phyloP scores from a whole-genome alignment of 2,329 filamentous ascomycete species.

The Fusarium sp. region DNA sequence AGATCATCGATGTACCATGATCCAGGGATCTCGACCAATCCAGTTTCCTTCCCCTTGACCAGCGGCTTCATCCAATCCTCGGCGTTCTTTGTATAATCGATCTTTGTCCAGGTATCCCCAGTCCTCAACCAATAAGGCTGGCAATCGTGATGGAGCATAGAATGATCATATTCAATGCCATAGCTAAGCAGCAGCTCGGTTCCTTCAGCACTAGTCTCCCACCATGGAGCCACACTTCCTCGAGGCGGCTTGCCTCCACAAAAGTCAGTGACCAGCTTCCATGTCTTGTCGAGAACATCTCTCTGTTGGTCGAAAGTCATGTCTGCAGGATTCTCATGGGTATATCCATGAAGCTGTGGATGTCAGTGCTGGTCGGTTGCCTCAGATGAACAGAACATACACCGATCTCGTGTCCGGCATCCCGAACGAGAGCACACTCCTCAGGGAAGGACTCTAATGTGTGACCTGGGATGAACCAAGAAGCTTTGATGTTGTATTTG shows the following conservation, averaged over 20 bases:
- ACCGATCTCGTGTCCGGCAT: constrained; percentile 60
- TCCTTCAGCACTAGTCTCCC: constrained; percentile 77
- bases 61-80: constrained; percentile 60
- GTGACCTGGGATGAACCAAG: constrained; percentile 63
- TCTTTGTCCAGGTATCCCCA: constrained; percentile 75
- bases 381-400: not conserved
- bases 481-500: constrained; percentile 77
- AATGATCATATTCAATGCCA: constrained; percentile 77
- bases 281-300: constrained; percentile 81
- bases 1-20: constrained; percentile 73
- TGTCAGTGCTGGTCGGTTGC: constrained; percentile 56
- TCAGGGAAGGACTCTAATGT: constrained; percentile 62
- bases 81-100: constrained; percentile 63
- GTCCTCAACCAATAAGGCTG: constrained; percentile 72
- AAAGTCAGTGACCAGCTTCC: constrained; percentile 75
- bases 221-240: constrained; percentile 79
- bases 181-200: constrained; percentile 72
- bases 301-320: constrained; percentile 81
- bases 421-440: constrained; percentile 57
- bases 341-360: constrained; percentile 72
- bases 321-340: constrained; percentile 77
- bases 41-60: constrained; percentile 66
- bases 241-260: constrained; percentile 72
- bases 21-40: constrained; percentile 71
- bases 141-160: constrained; percentile 72